Percentiles rank a stretch among this genome's conserved stretches.
Evolutionary conservation across 495 filamentous ascomycete genomes (phyloP).

Genomic region (Penicillium mononematosum): DNA sequence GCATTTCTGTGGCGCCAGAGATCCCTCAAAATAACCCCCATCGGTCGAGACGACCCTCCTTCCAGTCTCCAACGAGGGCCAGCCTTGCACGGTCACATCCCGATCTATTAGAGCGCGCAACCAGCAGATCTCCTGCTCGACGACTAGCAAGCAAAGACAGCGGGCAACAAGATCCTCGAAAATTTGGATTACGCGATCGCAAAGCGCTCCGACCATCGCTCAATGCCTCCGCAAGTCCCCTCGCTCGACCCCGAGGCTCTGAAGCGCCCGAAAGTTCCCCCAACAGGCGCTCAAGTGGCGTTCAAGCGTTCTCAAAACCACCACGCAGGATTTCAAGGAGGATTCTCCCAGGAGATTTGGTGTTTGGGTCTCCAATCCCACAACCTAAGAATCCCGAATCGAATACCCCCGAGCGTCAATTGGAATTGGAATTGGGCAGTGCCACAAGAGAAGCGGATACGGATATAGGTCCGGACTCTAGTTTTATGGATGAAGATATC

Average conservation of each 20-base stretch:
- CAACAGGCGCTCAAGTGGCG: slow-evolving; percentile 32
- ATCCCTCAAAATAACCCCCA: slow-evolving; percentile 26
- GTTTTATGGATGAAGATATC: slow-evolving; percentile 39
- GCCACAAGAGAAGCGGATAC: slow-evolving; percentile 29
- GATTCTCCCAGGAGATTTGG: slow-evolving; percentile 45
- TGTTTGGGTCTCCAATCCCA: slow-evolving; percentile 40
- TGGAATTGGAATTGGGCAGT: slow-evolving; percentile 41
- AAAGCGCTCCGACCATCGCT: slow-evolving; percentile 42
- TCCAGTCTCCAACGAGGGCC: slow-evolving; percentile 63
- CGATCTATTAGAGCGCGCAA: slow-evolving; percentile 51
- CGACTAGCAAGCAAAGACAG: slow-evolving; percentile 18
- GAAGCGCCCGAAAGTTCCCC: slow-evolving; percentile 32
- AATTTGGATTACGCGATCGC: slow-evolving; percentile 36
- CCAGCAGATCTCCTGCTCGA: slow-evolving; percentile 35
- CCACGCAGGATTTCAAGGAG: slow-evolving; percentile 42
- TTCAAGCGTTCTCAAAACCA: slow-evolving; percentile 43
- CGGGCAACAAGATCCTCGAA: slow-evolving; percentile 25
- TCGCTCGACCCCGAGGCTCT: slow-evolving; percentile 33
- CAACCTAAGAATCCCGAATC: slow-evolving; percentile 23
- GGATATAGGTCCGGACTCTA: slow-evolving; percentile 22
- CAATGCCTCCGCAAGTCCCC: slow-evolving; percentile 38
- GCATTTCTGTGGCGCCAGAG: slow-evolving; percentile 15
- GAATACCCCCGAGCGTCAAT: slow-evolving; percentile 42
- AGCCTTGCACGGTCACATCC: slow-evolving; percentile 65
- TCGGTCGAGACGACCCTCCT: slow-evolving; percentile 51